Evolutionary conservation across 1,139 yeast genomes (phyloP).

Genomic region (Suhomyces bribrorum): DNA sequence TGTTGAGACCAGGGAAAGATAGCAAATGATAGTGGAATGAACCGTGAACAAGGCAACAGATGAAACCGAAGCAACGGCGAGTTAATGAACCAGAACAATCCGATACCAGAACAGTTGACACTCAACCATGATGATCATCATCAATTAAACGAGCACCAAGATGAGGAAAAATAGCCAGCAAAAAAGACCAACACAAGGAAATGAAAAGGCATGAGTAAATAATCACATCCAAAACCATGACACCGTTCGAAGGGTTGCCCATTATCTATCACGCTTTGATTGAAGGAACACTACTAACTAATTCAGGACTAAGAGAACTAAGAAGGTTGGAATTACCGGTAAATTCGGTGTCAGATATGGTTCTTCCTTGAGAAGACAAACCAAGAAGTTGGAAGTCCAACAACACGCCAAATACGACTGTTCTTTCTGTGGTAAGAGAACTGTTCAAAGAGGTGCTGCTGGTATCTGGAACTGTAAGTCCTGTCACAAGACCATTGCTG

Average conservation of each 20-base stretch:
- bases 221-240: no score
- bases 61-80: no score
- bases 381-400: conserved; percentile 98
- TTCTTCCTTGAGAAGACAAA: conserved; percentile 99
- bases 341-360: conserved; percentile 99
- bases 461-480: conserved; percentile 99
- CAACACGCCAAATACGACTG: conserved; percentile 99
- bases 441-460: conserved; percentile 96
- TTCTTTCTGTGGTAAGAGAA: conserved; percentile 99
- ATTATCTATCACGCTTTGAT: no score
- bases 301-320: conserved; percentile 96
- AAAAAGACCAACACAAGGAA: no score
- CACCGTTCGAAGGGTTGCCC: no score
- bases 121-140: no score
- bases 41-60: background rate
- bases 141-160: no score
- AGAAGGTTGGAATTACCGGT: conserved; percentile 99
- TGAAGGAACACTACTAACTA: conserved; percentile 37
- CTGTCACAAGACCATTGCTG: conserved; percentile 96
- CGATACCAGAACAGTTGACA: no score
- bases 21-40: conserved; percentile 1
- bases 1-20: conserved; percentile 12
- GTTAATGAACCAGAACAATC: no score
- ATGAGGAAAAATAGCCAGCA: no score
- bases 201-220: no score